Evolutionary conservation across 176 grass and related monocot genomes (phyloP), one percentile per base, ranked within the genome.

Genomic region (Leersia perrieri): DNA sequence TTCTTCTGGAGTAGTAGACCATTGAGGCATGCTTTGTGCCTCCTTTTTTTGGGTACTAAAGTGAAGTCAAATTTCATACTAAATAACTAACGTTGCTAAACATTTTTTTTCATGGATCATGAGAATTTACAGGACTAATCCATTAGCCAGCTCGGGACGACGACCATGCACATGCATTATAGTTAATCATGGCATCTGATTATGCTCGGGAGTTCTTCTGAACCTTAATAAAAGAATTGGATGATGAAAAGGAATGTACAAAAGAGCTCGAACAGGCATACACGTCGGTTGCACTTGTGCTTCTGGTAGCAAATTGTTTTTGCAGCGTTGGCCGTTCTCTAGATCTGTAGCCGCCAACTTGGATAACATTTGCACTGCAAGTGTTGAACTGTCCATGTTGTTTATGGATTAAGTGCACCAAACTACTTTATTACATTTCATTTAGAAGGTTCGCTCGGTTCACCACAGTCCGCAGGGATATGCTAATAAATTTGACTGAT

Each of bases 341-440:
- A 61, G 80, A 80, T 47, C 81, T 63, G 33, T 51, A 68, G 81
- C 82, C 70, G 76, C 40, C 76, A 27, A 63, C 3, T 63, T 31
- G 33, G 76, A 53, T 39, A 40, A 75, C 44, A 11, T 39, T 27
- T 31, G 60, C 32, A 27, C 13, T 35, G 22, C 18, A 36, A 64
- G 61, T 70, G 75, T 61, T 31, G 14, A 66, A 22, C 42, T 7
- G 35, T 0, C 45, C 4, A 25, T 70, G 40, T 89, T 81, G 55
- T 76, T 81, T 81, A 89, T 44, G 41, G 65, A 7, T 81, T 72
- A 64, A 72, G 82, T 85, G 77, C 77, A 89, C 87, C 72, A 77
- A 81, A 71, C 65, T 36, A 55, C 18, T 71, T 76, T 79, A 7
- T 22, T 75, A 80, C 30, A 25, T 16, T 29, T 20, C 33, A 9